Percentiles rank a stretch among this genome's conserved stretches.
phyloP scores from a whole-genome alignment of 1,284 basidiomycete genomes.

The Cryptococcus sp. region DNA sequence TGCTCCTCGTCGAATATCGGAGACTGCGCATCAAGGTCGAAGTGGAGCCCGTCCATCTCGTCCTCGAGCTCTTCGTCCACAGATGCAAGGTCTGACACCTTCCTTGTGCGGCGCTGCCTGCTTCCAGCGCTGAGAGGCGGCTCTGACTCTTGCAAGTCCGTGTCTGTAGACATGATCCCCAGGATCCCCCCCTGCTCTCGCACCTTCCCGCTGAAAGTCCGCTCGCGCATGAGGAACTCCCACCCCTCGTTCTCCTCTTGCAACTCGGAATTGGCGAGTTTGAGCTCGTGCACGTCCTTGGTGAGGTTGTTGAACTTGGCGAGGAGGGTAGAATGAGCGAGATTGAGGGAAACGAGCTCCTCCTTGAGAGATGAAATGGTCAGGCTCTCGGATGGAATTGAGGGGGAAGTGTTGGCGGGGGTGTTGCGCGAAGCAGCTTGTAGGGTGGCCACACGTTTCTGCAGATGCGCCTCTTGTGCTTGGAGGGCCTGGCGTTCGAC shows the following conservation, averaged over 20 bases:
- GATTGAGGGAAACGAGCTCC: conserved; percentile 37
- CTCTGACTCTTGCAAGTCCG: conserved; percentile 55
- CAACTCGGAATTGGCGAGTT: conserved; percentile 32
- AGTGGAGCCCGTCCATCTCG: conserved; percentile 40
- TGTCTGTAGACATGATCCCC: background rate
- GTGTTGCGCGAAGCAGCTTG: conserved; percentile 7
- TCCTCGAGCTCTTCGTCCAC: conserved; percentile 40
- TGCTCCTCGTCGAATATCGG: conserved; percentile 36
- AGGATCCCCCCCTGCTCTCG: conserved; percentile 54
- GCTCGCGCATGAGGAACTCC: conserved; percentile 83
- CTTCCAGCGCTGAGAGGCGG: background rate
- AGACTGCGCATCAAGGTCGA: conserved; percentile 32
- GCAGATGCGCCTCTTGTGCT: conserved; percentile 38
- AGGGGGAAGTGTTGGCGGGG: background rate
- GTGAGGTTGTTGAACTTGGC: conserved; percentile 37
- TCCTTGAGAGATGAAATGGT: conserved; percentile 28
- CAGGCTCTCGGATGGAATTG: background rate
- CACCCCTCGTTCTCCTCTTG: conserved; percentile 90
- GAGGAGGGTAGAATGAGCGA: conserved; percentile 37
- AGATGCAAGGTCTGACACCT: conserved; percentile 33
- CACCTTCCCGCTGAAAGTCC: conserved; percentile 80
- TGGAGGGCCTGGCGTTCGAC: conserved; percentile 41
- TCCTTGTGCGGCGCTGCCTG: conserved; percentile 30
- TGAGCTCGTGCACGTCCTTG: conserved; percentile 40
- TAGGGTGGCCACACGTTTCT: conserved; percentile 31